These are phyloP conservation scores for Tylopilus sp. DNA, from an alignment of 768 basidiomycete species.

Conservation along the genomic window DNA sequence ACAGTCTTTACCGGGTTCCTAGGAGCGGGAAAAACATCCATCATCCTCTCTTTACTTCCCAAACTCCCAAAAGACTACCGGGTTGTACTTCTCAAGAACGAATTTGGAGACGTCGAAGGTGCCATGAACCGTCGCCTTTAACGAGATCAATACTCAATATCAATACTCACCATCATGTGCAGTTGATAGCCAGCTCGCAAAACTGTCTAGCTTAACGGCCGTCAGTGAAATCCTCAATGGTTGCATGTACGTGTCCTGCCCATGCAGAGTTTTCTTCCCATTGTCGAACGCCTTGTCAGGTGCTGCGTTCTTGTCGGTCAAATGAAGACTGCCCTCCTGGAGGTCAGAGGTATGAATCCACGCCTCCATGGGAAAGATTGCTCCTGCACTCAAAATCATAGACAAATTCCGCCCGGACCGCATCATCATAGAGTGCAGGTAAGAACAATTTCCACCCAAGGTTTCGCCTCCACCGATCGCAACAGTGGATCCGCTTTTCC, in stretches of 20 bases:
- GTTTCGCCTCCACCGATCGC: slow-evolving; percentile 1
- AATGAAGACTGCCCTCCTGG: slow-evolving; percentile 86
- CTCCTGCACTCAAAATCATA: slow-evolving; percentile 28
- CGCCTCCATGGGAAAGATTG: not conserved
- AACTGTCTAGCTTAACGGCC: slow-evolving; percentile 77
- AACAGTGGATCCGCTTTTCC: slow-evolving; percentile 90
- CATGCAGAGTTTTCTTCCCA: not conserved
- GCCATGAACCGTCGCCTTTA: not conserved
- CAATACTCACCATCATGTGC: slow-evolving; percentile 7
- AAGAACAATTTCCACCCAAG: slow-evolving; percentile 18
- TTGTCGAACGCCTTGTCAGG: slow-evolving; percentile 39
- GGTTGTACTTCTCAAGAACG: slow-evolving; percentile 91
- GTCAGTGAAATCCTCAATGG: slow-evolving; percentile 95
- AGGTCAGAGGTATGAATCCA: slow-evolving; percentile 66
- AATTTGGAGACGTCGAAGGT: slow-evolving; percentile 95
- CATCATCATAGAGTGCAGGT: slow-evolving; percentile 96
- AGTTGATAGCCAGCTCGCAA: slow-evolving; percentile 91
- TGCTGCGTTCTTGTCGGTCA: slow-evolving; percentile 94
- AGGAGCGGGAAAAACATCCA: slow-evolving; percentile 75
- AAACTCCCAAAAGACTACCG: slow-evolving; percentile 83
- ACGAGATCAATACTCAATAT: not conserved
- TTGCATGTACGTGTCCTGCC: slow-evolving; percentile 63
- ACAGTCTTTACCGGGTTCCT: slow-evolving; percentile 96
- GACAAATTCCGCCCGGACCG: slow-evolving; percentile 85
- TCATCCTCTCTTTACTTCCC: slow-evolving; percentile 80